Conservation (phyloP, 768 basidiomycete species). For the Pisolithus marmoratus region DNA sequence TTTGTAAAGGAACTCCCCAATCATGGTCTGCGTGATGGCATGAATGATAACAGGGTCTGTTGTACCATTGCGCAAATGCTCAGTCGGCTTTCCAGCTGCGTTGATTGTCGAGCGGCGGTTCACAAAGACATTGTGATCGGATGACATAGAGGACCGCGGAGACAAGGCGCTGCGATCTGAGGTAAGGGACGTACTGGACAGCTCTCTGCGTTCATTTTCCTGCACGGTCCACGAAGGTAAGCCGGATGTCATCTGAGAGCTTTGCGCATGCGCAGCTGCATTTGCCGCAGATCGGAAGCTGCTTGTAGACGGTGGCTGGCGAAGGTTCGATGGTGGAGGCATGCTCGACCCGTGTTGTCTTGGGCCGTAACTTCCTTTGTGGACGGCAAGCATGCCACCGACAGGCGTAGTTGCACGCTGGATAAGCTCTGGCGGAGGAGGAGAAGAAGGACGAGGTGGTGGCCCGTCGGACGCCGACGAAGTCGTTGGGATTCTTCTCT, state of each 20-base stretch:
- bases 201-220: constrained; percentile 49
- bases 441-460: constrained; percentile 86
- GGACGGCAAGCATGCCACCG: constrained; percentile 54
- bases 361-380: constrained; percentile 39
- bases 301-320: constrained; percentile 70
- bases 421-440: constrained; percentile 88
- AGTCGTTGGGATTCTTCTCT: constrained; percentile 44
- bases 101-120: constrained; percentile 35
- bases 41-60: constrained; percentile 93
- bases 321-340: constrained; percentile 61
- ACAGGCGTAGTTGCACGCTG: constrained; percentile 88
- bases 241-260: constrained; percentile 35
- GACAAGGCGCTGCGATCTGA: constrained; percentile 67
- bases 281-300: constrained; percentile 77
- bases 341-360: constrained; percentile 71
- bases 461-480: constrained; percentile 52
- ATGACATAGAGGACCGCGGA: constrained; percentile 78
- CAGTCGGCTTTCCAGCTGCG: constrained; percentile 36
- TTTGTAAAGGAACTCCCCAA: constrained; percentile 97
- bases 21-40: constrained; percentile 99
- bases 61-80: constrained; percentile 32
- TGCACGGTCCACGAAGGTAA: constrained; percentile 47
- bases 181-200: constrained; percentile 64
- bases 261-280: constrained; percentile 47
- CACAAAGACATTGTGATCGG: constrained; percentile 56